Base-by-base conservation (phyloP, 2,329 filamentous ascomycete genomes). In the Fusarium chuoi region DNA sequence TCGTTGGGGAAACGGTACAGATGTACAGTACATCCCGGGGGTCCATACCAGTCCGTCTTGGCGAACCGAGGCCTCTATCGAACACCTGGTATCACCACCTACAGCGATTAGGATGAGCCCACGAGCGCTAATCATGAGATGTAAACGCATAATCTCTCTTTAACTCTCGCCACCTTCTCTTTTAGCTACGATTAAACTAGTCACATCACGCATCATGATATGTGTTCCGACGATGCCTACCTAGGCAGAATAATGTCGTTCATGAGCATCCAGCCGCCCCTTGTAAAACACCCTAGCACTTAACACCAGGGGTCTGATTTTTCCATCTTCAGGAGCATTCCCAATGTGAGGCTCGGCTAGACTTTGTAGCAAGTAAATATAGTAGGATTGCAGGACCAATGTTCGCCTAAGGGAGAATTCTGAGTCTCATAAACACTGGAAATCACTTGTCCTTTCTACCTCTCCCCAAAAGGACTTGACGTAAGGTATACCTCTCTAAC, bases 391-490 rank as follows among this genome's bases (percentile, higher is more conserved):
- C 75, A 81, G 76, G 73, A 78, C 78, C 78, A 77, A 77, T 63
- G 67, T 81, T 81, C 79, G 80, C 80, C 81, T 76, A 77, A 78
- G 75, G 74, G 76, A 79, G 77, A 80, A 82, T 79, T 81, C 79
- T 77, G 77, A 76, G 79, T 80, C 75, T 81, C 80, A 72, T 78
- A 76, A 80, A 76, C 73, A 78, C 72, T 68, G 75, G 71, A 69
- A 75, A 74, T 73, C 71, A 69, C 68, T 73, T 69, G 75, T 68
- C 65, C 62, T 52, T 52, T 61, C 63, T 64, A 60, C 62, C 59
- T 63, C 51, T 56, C 63, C 57, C 71, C 48, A 71, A 58, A 64
- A 75, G 56, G 60, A 63, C 68, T 52, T 58, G 26, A 52, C 60
- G 48, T 57, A 67, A 78, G 70, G 73, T 77, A 77, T 78, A 70